Percentiles rank a stretch among this genome's conserved stretches.
phyloP scores from a whole-genome alignment of 2,329 filamentous ascomycete species.

The Didymella lethalis region DNA sequence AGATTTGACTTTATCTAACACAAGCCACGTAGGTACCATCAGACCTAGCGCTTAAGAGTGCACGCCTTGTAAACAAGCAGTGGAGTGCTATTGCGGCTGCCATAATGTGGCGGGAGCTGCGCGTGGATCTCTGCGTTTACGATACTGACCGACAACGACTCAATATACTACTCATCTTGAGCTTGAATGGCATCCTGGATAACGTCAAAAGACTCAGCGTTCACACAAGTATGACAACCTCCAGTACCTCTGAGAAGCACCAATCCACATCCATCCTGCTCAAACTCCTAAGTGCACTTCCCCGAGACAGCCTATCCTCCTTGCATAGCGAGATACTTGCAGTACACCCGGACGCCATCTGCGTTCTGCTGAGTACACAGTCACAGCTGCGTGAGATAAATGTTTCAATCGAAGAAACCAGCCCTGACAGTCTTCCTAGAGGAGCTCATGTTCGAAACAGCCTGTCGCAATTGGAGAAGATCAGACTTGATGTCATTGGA shows the following conservation, averaged over 20 bases:
- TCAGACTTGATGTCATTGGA: neutral
- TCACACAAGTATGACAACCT: neutral
- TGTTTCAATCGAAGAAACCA: neutral
- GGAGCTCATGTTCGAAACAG: neutral
- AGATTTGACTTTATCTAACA: neutral
- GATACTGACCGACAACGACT: neutral
- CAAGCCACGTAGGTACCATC: neutral
- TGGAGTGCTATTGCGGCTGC: neutral
- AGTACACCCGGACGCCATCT: neutral
- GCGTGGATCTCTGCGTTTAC: neutral
- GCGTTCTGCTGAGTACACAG: neutral
- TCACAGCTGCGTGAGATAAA: neutral
- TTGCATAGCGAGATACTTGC: neutral
- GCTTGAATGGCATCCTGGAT: neutral
- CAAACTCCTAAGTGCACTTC: neutral
- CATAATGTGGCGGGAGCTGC: neutral
- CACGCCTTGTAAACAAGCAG: neutral
- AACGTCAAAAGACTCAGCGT: neutral
- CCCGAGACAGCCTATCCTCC: neutral
- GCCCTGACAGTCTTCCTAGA: neutral
- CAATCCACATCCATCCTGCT: neutral
- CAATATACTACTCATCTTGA: neutral
- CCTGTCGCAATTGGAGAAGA: neutral
- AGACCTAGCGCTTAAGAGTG: neutral
- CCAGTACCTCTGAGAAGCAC: no score